Evolutionary conservation across 306 rosid genomes (phyloP).

Genomic region (Glycine soja): DNA sequence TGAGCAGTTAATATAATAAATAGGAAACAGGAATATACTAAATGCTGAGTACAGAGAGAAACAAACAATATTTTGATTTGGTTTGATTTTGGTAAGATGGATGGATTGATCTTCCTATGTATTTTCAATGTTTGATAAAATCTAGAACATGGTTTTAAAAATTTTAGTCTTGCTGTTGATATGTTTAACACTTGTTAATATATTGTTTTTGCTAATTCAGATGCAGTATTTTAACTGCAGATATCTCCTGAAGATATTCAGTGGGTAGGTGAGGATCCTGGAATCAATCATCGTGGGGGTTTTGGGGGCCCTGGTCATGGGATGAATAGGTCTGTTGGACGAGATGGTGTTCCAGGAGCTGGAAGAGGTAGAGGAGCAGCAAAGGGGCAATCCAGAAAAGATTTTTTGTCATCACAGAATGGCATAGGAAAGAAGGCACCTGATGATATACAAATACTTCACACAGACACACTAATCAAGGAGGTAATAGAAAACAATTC

Average conservation of each 20-base stretch:
- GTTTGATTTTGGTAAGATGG: slow-evolving; percentile 31
- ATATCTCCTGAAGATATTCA: slow-evolving; percentile 90
- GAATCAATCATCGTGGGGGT: slow-evolving; percentile 75
- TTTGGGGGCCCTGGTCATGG: slow-evolving; percentile 75
- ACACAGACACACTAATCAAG: slow-evolving; percentile 84
- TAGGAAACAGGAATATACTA: background rate
- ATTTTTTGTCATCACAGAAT: slow-evolving; percentile 74
- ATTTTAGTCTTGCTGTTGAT: slow-evolving; percentile 40
- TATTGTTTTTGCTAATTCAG: slow-evolving; percentile 52
- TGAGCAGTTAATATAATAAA: background rate
- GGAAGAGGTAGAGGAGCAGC: slow-evolving; percentile 92
- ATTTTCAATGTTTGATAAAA: slow-evolving; percentile 15
- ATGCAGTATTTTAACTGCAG: slow-evolving; percentile 62
- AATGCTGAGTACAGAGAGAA: background rate
- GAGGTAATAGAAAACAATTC: slow-evolving; percentile 63
- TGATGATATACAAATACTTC: slow-evolving; percentile 82
- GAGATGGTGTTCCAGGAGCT: slow-evolving; percentile 62
- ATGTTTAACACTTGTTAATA: slow-evolving; percentile 33
- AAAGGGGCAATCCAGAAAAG: slow-evolving; percentile 81
- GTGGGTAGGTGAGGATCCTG: slow-evolving; percentile 93
- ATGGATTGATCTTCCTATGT: slow-evolving; percentile 11
- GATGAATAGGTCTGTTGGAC: slow-evolving; percentile 71
- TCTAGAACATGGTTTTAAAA: slow-evolving; percentile 31
- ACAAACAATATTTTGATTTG: slow-evolving; percentile 12
- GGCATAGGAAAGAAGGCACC: slow-evolving; percentile 83